phyloP scores from a whole-genome alignment of 495 filamentous ascomycete species.

The Neurospora terricola region DNA sequence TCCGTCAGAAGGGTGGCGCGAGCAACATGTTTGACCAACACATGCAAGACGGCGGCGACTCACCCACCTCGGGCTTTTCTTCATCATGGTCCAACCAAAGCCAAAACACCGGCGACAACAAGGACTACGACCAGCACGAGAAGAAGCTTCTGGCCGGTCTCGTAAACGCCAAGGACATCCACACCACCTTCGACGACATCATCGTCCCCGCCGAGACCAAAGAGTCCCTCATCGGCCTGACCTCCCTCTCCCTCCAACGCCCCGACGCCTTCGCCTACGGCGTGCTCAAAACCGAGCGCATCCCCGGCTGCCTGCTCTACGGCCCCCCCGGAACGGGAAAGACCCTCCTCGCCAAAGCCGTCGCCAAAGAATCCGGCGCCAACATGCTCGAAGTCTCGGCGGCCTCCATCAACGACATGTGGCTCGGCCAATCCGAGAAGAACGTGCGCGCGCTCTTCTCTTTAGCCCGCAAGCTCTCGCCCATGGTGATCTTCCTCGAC shows the following conservation, averaged over 20 bases:
- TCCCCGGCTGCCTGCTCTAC: conserved; percentile 83
- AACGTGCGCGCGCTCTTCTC: conserved; percentile 90
- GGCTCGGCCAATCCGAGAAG: conserved; percentile 92
- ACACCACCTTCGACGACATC: conserved; percentile 77
- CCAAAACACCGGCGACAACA: background rate
- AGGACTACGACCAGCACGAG: conserved; percentile 51
- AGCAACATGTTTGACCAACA: background rate
- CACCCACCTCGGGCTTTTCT: conserved; percentile 1
- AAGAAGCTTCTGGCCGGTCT: conserved; percentile 75
- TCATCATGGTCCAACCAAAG: background rate
- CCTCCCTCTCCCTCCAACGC: conserved; percentile 74
- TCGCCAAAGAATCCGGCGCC: conserved; percentile 88
- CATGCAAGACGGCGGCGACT: background rate
- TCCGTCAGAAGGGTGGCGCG: background rate
- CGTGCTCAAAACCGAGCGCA: conserved; percentile 82
- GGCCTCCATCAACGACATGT: conserved; percentile 85
- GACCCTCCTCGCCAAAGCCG: conserved; percentile 88
- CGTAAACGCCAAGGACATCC: conserved; percentile 68
- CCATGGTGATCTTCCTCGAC: conserved; percentile 93
- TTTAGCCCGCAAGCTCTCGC: conserved; percentile 83
- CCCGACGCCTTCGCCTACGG: conserved; percentile 96
- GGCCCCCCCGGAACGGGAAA: conserved; percentile 95
- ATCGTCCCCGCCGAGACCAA: conserved; percentile 74
- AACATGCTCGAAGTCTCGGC: conserved; percentile 55
- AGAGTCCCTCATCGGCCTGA: conserved; percentile 80